Evolutionary conservation across 768 basidiomycete genomes (phyloP).

Genomic region (Mycena latifolia): DNA sequence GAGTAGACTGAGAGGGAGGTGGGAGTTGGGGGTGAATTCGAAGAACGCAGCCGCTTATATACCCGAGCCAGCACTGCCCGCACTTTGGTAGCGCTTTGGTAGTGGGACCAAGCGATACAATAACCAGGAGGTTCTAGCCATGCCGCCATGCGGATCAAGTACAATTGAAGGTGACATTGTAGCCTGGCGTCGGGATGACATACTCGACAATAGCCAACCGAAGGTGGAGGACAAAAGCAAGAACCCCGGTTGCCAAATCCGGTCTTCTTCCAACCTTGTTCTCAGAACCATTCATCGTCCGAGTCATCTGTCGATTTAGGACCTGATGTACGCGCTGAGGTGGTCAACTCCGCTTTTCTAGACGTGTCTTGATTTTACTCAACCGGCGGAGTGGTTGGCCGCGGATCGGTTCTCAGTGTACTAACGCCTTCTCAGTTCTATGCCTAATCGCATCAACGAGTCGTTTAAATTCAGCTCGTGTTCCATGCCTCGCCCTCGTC

Average conservation of each 20-base stretch:
- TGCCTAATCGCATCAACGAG: slow-evolving; percentile 8
- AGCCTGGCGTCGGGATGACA: background rate
- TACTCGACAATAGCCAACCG: background rate
- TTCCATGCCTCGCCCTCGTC: background rate
- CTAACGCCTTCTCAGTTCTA: background rate
- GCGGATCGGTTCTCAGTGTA: no score
- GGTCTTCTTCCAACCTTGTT: no score
- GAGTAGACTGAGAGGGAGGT: background rate
- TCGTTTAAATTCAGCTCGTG: slow-evolving; percentile 8
- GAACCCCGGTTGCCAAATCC: background rate
- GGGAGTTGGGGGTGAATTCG: slow-evolving; percentile 14
- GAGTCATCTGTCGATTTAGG: no score
- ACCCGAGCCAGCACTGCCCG: slow-evolving; percentile 19
- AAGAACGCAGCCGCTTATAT: slow-evolving; percentile 19
- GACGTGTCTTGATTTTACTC: slow-evolving; percentile 17
- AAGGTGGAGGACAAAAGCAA: background rate
- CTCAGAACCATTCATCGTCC: no score
- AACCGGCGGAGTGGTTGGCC: slow-evolving; percentile 1
- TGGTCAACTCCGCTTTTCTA: background rate
- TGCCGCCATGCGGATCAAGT: background rate
- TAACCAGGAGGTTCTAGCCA: background rate
- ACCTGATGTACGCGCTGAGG: no score
- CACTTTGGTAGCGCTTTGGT: slow-evolving; percentile 13
- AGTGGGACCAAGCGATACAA: slow-evolving; percentile 14
- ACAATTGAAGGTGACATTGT: slow-evolving; percentile 23